These are phyloP conservation scores for Neonectria ditissima DNA, from an alignment of 2,329 filamentous ascomycete genomes.

Conservation along the genomic window DNA sequence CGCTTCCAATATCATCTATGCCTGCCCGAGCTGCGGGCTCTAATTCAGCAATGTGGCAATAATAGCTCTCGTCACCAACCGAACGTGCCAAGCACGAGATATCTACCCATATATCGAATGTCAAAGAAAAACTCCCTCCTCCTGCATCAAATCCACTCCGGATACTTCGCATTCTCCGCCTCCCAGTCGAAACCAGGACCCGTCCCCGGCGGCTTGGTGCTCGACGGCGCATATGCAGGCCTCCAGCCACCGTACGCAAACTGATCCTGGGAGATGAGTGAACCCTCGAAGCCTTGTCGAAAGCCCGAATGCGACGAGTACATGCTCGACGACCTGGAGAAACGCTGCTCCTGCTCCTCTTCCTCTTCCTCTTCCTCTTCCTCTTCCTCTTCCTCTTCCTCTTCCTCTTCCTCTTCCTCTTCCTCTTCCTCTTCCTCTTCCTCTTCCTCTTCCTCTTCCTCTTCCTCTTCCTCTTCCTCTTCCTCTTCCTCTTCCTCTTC, in stretches of 20 bases:
- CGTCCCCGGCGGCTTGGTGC: neutral
- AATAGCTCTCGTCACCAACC: neutral
- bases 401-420: neutral
- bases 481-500: neutral
- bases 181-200: neutral
- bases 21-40: neutral
- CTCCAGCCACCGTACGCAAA: neutral
- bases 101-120: neutral
- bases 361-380: neutral
- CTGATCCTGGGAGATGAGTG: neutral
- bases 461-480: neutral
- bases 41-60: neutral
- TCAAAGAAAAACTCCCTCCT: too few species aligned
- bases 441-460: neutral
- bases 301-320: conserved; percentile 32
- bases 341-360: neutral
- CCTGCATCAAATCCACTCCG: neutral
- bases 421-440: neutral
- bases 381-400: neutral
- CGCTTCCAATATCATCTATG: neutral
- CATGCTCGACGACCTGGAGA: conserved; percentile 31
- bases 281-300: neutral
- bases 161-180: neutral
- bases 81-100: neutral
- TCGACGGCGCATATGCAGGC: neutral